Evolutionary conservation across 2,329 filamentous ascomycete species (phyloP).

Genomic region (Aspergillus ochraceus): DNA sequence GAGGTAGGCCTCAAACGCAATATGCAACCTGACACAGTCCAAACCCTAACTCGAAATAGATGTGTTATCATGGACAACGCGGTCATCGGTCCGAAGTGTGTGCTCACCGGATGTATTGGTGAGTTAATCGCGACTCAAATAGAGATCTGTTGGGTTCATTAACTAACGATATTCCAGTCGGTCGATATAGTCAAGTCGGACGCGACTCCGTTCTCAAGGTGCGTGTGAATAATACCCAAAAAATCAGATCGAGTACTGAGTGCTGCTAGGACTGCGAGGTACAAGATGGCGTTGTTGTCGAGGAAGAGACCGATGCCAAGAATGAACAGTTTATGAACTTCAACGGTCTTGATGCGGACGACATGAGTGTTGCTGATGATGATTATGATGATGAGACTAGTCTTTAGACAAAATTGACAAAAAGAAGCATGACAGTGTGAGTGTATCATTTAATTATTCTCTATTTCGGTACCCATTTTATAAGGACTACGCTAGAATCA

Average conservation of each 20-base stretch:
- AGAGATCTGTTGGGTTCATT: not conserved
- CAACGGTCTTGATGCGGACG: constrained; percentile 45
- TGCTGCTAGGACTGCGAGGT: constrained; percentile 71
- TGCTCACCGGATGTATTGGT: constrained; percentile 78
- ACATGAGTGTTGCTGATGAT: constrained; percentile 31
- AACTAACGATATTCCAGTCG: constrained; percentile 49
- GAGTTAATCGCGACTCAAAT: not conserved
- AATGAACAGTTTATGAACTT: constrained; percentile 63
- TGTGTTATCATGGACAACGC: constrained; percentile 93
- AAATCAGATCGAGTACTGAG: not conserved
- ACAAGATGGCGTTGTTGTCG: constrained; percentile 78
- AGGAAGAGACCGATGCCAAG: constrained; percentile 69
- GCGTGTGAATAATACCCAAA: not conserved
- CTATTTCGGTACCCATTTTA: too few relatives aligned
- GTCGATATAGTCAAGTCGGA: constrained; percentile 78
- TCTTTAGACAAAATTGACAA: too few relatives aligned
- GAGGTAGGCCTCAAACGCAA: not conserved
- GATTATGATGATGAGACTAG: not conserved
- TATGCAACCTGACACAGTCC: too few relatives aligned
- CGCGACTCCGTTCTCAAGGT: constrained; percentile 70
- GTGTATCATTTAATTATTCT: too few relatives aligned
- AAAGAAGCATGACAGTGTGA: too few relatives aligned
- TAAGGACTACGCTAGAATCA: too few relatives aligned
- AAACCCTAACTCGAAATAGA: constrained; percentile 51
- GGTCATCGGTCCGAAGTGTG: constrained; percentile 78